A percentile compares a stretch with the other conserved stretches of the same genome.
Evolutionary conservation across 305 asterid genomes (phyloP).

Genomic region (Ilex paraguariensis): DNA sequence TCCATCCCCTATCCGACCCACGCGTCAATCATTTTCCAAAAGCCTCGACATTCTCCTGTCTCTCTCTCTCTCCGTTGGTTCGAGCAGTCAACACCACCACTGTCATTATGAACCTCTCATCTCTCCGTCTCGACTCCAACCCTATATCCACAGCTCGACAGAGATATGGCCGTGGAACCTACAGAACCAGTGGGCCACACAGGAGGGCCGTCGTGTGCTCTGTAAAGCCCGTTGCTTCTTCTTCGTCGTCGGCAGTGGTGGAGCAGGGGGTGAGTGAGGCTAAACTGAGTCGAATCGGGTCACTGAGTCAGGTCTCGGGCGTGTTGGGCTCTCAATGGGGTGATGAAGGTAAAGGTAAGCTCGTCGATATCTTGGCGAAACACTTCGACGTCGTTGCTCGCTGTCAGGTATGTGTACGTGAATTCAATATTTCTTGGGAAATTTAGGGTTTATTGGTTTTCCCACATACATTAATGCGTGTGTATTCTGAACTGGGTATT

Average conservation of each 20-base stretch:
- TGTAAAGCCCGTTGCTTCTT: not conserved
- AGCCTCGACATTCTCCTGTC: no score
- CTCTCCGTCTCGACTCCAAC: slow-evolving; percentile 16
- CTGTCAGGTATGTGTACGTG: slow-evolving; percentile 58
- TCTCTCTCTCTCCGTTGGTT: no score
- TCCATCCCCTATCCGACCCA: no score
- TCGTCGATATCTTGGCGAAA: slow-evolving; percentile 82
- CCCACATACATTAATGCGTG: no score
- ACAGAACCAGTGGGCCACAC: slow-evolving; percentile 18
- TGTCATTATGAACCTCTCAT: slow-evolving; percentile 42
- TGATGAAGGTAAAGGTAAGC: slow-evolving; percentile 97
- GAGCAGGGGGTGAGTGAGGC: slow-evolving; percentile 16
- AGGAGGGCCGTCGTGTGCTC: not conserved
- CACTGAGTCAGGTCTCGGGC: slow-evolving; percentile 90
- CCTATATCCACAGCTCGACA: slow-evolving; percentile 20
- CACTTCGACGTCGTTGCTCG: slow-evolving; percentile 95
- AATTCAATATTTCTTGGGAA: not conserved
- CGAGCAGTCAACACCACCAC: not conserved
- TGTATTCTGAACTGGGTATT: not conserved
- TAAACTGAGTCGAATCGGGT: slow-evolving; percentile 47
- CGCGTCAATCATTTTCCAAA: no score
- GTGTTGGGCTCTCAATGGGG: slow-evolving; percentile 98
- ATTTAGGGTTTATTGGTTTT: not conserved
- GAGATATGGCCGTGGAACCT: slow-evolving; percentile 20
- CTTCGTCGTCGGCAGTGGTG: not conserved